phyloP scores from a whole-genome alignment of 371 early-diverging fungal species.

The Lichtheimia corymbifera region DNA sequence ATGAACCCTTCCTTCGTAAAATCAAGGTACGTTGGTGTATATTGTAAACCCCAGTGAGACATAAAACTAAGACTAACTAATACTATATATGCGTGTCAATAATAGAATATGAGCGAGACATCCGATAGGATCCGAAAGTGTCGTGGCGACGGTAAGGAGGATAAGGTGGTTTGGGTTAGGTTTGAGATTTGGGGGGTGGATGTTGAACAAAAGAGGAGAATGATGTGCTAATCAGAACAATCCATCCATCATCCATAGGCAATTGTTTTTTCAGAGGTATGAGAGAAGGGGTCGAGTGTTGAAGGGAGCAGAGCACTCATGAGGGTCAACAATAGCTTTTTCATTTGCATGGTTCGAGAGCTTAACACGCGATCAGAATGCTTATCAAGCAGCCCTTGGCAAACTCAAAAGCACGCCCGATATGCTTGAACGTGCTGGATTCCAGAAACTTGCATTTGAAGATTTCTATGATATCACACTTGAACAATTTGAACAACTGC shows the following conservation, averaged over 20 bases:
- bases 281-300: not conserved
- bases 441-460: conserved; percentile 63
- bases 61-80: too few species aligned
- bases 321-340: conserved; percentile 44
- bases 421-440: conserved; percentile 53
- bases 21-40: conserved; percentile 43
- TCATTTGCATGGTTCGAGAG: conserved; percentile 74
- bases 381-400: conserved; percentile 32
- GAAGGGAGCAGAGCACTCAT: too few species aligned
- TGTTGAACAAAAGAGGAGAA: not conserved
- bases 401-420: conserved; percentile 47
- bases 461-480: conserved; percentile 64
- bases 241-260: conserved; percentile 35
- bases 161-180: not conserved
- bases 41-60: too few species aligned
- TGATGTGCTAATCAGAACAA: not conserved
- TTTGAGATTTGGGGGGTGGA: not conserved
- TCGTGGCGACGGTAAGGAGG: conserved; percentile 67
- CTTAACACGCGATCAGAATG: conserved; percentile 28
- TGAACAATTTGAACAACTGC: conserved; percentile 43
- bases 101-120: conserved; percentile 52
- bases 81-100: not conserved
- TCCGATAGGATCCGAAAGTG: conserved; percentile 61
- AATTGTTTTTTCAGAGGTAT: conserved; percentile 76
- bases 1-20: conserved; percentile 55